Conservation (phyloP, 2,329 filamentous ascomycete genomes). For the Alternaria incomplexa region DNA sequence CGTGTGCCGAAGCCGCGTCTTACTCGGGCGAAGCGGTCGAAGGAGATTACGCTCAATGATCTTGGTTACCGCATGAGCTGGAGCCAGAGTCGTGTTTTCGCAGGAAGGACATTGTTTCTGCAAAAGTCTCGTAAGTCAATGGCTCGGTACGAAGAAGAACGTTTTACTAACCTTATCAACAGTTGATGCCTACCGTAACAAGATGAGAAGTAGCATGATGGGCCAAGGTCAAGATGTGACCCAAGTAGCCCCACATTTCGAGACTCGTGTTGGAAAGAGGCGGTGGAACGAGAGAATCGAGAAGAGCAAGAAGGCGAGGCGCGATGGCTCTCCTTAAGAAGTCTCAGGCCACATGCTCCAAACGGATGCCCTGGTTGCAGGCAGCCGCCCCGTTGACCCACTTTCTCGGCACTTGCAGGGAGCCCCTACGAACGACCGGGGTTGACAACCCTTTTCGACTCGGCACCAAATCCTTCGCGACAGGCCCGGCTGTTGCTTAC, state of each 20-base stretch:
- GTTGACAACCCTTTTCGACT: constrained; percentile 32
- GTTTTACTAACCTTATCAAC: constrained; percentile 33
- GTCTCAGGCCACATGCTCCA: constrained; percentile 23
- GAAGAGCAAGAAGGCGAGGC: constrained; percentile 49
- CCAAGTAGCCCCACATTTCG: constrained; percentile 80
- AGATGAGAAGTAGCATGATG: constrained; percentile 83
- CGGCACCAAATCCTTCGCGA: constrained; percentile 29
- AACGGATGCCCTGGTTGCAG: constrained; percentile 35
- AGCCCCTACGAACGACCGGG: constrained; percentile 42
- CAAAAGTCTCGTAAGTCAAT: constrained; percentile 84
- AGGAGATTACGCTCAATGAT: constrained; percentile 91
- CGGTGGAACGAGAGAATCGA: constrained; percentile 58
- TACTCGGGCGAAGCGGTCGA: constrained; percentile 71
- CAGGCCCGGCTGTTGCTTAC: constrained; percentile 22
- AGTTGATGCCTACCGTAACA: constrained; percentile 96
- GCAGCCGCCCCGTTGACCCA: constrained; percentile 36
- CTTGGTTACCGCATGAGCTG: constrained; percentile 95
- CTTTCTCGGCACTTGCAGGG: constrained; percentile 44
- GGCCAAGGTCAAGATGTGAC: constrained; percentile 76
- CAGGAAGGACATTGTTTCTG: constrained; percentile 82
- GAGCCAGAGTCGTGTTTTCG: constrained; percentile 92
- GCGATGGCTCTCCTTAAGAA: constrained; percentile 48
- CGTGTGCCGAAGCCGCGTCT: constrained; percentile 79
- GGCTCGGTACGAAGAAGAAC: neutral
- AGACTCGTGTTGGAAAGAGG: constrained; percentile 85